These are phyloP conservation scores for Chytridiales sp. DNA, from an alignment of 371 early-diverging fungal genomes.

Conservation along the genomic window DNA sequence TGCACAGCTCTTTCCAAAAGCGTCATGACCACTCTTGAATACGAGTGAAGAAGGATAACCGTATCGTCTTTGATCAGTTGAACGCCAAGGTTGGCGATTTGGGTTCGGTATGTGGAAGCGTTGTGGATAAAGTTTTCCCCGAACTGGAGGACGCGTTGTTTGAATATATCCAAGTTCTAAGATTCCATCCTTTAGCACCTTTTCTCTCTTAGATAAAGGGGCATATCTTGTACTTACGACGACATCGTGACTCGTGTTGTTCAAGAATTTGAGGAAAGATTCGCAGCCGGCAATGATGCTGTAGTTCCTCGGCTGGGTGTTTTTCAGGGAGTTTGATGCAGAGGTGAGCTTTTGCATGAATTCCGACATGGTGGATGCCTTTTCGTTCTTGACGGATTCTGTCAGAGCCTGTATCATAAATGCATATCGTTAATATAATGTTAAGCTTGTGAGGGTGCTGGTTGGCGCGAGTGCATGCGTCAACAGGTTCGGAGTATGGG, in stretches of 20 bases:
- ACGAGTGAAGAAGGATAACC: slow-evolving; percentile 89
- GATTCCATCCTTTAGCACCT: slow-evolving; percentile 17
- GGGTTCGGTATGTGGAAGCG: slow-evolving; percentile 67
- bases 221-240: slow-evolving; percentile 52
- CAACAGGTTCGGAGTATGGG: too few species aligned
- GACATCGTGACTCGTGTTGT: slow-evolving; percentile 67
- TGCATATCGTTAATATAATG: too few species aligned
- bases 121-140: slow-evolving; percentile 74
- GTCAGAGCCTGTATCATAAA: too few species aligned
- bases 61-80: slow-evolving; percentile 88
- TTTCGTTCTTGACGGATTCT: not conserved
- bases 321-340: slow-evolving; percentile 64
- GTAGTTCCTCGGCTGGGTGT: slow-evolving; percentile 59
- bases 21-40: slow-evolving; percentile 90
- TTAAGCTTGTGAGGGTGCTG: too few species aligned
- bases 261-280: slow-evolving; percentile 78
- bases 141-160: slow-evolving; percentile 67
- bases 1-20: slow-evolving; percentile 75
- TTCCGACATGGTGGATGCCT: slow-evolving; percentile 66
- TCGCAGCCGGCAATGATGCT: slow-evolving; percentile 87
- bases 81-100: slow-evolving; percentile 79
- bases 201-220: not conserved
- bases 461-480: too few species aligned
- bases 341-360: slow-evolving; percentile 74
- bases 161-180: slow-evolving; percentile 77